Evolutionary conservation across 2,329 filamentous ascomycete species (phyloP).

Genomic region (Lachnellula suecica): DNA sequence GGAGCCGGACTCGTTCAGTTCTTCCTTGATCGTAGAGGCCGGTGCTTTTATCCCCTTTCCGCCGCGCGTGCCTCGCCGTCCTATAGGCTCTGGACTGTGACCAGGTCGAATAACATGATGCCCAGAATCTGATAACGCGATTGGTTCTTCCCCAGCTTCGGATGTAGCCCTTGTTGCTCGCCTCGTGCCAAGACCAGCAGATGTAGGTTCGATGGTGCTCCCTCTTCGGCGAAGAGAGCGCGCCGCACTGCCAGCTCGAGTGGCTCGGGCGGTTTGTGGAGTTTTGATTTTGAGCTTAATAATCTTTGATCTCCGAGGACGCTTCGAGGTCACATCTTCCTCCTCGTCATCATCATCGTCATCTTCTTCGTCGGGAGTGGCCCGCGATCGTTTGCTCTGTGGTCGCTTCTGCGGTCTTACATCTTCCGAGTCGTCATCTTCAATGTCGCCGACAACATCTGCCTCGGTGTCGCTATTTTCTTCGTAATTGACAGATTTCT

Average conservation of each 20-base stretch:
- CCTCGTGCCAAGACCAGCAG: conserved; percentile 23
- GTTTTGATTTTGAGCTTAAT: conserved; percentile 30
- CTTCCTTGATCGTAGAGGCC: conserved; percentile 34
- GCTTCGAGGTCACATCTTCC: background rate
- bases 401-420: conserved; percentile 16
- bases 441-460: conserved; percentile 33
- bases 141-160: conserved; percentile 52
- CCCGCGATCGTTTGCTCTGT: conserved; percentile 20
- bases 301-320: conserved; percentile 16
- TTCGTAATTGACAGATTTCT: conserved; percentile 45
- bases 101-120: conserved; percentile 53
- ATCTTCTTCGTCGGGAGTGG: background rate
- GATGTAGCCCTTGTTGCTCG: conserved; percentile 31
- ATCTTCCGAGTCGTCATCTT: conserved; percentile 26
- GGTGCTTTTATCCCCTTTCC: conserved; percentile 31
- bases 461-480: conserved; percentile 43
- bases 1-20: conserved; percentile 32
- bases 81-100: conserved; percentile 52
- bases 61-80: conserved; percentile 32
- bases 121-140: conserved; percentile 62
- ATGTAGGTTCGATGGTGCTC: conserved; percentile 25
- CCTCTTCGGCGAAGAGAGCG: conserved; percentile 14
- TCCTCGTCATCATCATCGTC: conserved; percentile 11
- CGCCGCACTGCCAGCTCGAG: conserved; percentile 30
- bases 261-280: conserved; percentile 21